Evolutionary conservation across 495 filamentous ascomycete species (phyloP), one percentile per base, ranked within the genome.

Genomic region (Umbilicaria muhlenbergii): DNA sequence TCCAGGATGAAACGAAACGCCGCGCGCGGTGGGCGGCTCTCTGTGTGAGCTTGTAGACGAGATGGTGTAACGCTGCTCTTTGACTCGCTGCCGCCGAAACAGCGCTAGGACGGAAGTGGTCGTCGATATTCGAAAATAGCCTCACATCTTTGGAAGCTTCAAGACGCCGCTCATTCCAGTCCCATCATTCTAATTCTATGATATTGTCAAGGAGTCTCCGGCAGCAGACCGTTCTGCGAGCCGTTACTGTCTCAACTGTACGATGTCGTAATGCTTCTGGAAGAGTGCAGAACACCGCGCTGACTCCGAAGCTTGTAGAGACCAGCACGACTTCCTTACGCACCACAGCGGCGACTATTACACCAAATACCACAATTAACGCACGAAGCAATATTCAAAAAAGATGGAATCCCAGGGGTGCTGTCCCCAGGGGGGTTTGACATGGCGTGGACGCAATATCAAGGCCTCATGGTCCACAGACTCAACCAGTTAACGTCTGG

Each of bases 361-460:
- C 83, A 89, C 48, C 44, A 55, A 19, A 58, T 86, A 17, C 81
- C 81, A 8, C 45, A 56, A 36, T 70, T 93, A 52, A 55, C 62
- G 8, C 69, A 82, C 54, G 60, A 77, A 32, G 45, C 55, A 6
- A 39, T 54, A 28, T 77, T 72, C 47, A 55, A 62, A 37, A 49
- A 70, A 43, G 49, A 83, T 47, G 84, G 81, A 38, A 64, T 93
- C 10, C 69, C 74, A 13, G 74, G 72, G 7, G 66, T 94, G 36
- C 63, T 92, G 41, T 75, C 77, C 0, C 61, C 70, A 1, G 63
- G 65, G 34, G 83, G 69, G 11, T 86, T 81, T 57, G 66, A 80
- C 42, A 72, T 81, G 12, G 71, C 87, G 31, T 98, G 86, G 85
- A 80, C 68, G 16, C 64, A 86, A 51, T 95, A 95, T 65, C 84